A percentile compares a stretch with the other conserved stretches of the same genome.
phyloP scores from a whole-genome alignment of 192 early-diverging fungal species.

The Entrophospora sp. region DNA sequence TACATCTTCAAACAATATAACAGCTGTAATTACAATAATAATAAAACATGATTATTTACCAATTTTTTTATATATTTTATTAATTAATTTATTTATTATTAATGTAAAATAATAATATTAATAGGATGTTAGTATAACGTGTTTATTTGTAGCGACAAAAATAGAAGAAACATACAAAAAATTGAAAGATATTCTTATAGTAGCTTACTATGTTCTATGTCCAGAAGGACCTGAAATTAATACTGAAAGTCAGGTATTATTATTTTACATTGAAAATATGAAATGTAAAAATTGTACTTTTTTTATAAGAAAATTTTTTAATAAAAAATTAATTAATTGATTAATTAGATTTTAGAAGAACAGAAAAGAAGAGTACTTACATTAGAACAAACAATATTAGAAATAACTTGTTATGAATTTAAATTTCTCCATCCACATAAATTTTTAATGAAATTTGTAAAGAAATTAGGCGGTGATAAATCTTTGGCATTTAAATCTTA shows the following conservation, averaged over 20 bases:
- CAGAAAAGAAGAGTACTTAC: conserved; percentile 53
- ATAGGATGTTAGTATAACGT: conserved; percentile 54
- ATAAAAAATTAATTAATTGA: background rate
- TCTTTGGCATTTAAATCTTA: conserved; percentile 41
- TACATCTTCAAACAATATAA: background rate
- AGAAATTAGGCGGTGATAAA: conserved; percentile 50
- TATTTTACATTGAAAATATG: background rate
- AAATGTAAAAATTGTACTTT: background rate
- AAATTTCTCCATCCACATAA: conserved; percentile 64
- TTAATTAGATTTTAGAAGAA: conserved; percentile 51
- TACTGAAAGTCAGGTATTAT: conserved; percentile 39
- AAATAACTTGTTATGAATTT: conserved; percentile 77
- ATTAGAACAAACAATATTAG: conserved; percentile 65
- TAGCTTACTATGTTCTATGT: conserved; percentile 42
- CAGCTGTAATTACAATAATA: background rate
- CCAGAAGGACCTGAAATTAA: conserved; percentile 45
- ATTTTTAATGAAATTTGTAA: conserved; percentile 64
- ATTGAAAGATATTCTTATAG: conserved; percentile 67
- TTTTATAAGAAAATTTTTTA: background rate
- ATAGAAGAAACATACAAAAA: conserved; percentile 84
- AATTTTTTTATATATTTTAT: background rate
- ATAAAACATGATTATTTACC: background rate
- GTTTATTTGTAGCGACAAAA: conserved; percentile 74
- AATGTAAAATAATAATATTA: background rate
- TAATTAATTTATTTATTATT: background rate